Evolutionary conservation across 2,329 filamentous ascomycete species (phyloP).

Genomic region (Cladophialophora psammophila): DNA sequence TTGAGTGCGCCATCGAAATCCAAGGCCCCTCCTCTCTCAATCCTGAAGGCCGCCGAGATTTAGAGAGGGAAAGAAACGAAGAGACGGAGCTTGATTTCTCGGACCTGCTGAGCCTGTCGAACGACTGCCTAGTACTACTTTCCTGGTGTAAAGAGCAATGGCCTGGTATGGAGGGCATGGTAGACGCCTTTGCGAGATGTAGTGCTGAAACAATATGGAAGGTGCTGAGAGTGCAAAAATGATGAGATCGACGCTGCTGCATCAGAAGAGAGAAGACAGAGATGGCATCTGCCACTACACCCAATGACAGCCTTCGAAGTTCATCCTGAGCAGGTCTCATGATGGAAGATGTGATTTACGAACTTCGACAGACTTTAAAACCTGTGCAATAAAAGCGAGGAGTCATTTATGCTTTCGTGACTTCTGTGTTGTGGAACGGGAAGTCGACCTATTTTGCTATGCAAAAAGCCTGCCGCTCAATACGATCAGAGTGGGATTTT

Average conservation of each 20-base stretch:
- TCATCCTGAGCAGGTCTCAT: not conserved
- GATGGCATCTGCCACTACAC: not conserved
- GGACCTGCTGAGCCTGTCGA: slow-evolving; percentile 4
- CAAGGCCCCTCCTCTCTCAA: not conserved
- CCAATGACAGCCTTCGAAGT: not conserved
- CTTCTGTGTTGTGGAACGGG: too few relatives aligned
- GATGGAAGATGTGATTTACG: not conserved
- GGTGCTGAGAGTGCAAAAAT: not conserved
- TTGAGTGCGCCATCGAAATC: slow-evolving; percentile 11
- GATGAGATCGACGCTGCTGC: not conserved
- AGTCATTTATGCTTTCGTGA: not conserved
- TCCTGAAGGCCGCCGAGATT: not conserved
- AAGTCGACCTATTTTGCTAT: too few relatives aligned
- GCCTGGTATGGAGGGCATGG: slow-evolving; percentile 16
- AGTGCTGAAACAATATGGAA: slow-evolving; percentile 4
- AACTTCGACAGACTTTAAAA: not conserved
- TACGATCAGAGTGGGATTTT: too few relatives aligned
- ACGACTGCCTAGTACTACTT: slow-evolving; percentile 8
- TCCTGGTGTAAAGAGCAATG: slow-evolving; percentile 14
- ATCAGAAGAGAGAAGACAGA: not conserved
- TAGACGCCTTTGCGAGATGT: slow-evolving; percentile 11
- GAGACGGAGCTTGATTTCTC: slow-evolving; percentile 7
- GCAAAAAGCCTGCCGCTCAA: too few relatives aligned
- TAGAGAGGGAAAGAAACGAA: not conserved
- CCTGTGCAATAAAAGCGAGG: not conserved